A percentile compares a stretch with the other conserved stretches of the same genome.
Conservation (phyloP, 257 asterid species). For the Nicotiana sylvestris region DNA sequence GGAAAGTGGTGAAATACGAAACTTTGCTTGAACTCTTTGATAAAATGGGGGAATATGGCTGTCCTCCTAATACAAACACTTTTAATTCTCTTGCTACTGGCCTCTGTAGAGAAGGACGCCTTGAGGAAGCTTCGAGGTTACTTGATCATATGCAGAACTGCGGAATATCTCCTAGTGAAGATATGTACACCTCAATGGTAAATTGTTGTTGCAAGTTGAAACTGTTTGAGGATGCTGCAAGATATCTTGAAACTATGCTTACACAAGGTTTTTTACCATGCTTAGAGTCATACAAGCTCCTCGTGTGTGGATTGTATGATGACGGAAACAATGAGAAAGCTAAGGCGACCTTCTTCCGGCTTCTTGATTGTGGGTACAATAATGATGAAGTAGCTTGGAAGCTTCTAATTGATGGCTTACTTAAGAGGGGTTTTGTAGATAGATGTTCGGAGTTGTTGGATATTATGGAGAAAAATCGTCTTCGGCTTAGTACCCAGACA, state of each 20-base stretch:
- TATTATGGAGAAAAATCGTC: slow-evolving; percentile 50
- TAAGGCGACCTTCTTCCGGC: slow-evolving; percentile 36
- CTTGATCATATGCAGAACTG: slow-evolving; percentile 45
- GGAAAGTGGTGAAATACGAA: slow-evolving; percentile 54
- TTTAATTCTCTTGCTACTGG: slow-evolving; percentile 48
- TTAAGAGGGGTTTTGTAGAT: slow-evolving; percentile 46
- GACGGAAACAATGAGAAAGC: slow-evolving; percentile 50
- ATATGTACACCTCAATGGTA: slow-evolving; percentile 38
- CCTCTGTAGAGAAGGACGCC: slow-evolving; percentile 55
- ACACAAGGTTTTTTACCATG: slow-evolving; percentile 41
- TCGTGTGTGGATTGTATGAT: slow-evolving; percentile 58
- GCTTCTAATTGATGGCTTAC: slow-evolving; percentile 65
- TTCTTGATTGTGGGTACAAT: slow-evolving; percentile 62
- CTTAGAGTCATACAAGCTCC: slow-evolving; percentile 46
- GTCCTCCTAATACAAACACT: slow-evolving; percentile 41
- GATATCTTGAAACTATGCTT: slow-evolving; percentile 43
- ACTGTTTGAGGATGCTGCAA: slow-evolving; percentile 43
- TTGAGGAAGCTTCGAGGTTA: slow-evolving; percentile 49
- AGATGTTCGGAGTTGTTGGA: slow-evolving; percentile 45
- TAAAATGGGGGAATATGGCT: slow-evolving; percentile 54
- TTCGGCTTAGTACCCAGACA: slow-evolving; percentile 40
- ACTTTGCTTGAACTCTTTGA: slow-evolving; percentile 49
- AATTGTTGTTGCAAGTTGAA: slow-evolving; percentile 53
- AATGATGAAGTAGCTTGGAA: slow-evolving; percentile 74
- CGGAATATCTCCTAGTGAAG: slow-evolving; percentile 44